Conservation (phyloP, 192 early-diverging fungal species). For the Gryganskiella cystojenkinii region DNA sequence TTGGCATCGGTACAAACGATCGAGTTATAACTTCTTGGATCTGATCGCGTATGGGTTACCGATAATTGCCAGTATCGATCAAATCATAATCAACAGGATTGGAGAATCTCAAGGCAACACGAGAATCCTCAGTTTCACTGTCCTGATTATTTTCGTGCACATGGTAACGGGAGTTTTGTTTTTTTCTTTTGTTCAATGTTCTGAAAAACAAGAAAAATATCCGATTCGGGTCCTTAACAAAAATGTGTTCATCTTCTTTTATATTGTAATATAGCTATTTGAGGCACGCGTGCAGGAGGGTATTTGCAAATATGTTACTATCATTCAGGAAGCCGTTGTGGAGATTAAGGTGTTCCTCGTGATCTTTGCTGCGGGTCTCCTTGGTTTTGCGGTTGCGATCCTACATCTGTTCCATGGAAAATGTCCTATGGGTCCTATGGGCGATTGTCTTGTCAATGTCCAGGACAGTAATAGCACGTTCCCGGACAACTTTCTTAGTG, state of each 20-base stretch:
- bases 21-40: slow-evolving; percentile 21
- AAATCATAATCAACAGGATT: background rate
- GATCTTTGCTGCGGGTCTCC: slow-evolving; percentile 9
- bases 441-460: background rate
- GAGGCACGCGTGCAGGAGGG: slow-evolving; percentile 6
- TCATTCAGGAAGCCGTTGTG: slow-evolving; percentile 9
- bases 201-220: no score
- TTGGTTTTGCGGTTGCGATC: slow-evolving; percentile 4
- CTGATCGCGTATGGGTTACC: slow-evolving; percentile 6
- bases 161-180: slow-evolving; percentile 3
- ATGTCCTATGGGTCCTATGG: no score
- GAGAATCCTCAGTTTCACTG: slow-evolving; percentile 17
- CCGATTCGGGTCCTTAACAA: background rate
- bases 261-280: background rate
- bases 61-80: slow-evolving; percentile 11
- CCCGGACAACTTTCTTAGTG: background rate
- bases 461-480: background rate
- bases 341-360: slow-evolving; percentile 15
- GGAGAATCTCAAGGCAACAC: background rate
- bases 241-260: background rate
- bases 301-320: slow-evolving; percentile 15
- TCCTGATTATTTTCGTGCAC: slow-evolving; percentile 20
- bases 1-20: slow-evolving; percentile 6
- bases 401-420: slow-evolving; percentile 1
- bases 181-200: background rate